Evolutionary conservation across 306 rosid genomes (phyloP), one percentile per base, ranked within the genome.

Genomic region (Senna siamea): DNA sequence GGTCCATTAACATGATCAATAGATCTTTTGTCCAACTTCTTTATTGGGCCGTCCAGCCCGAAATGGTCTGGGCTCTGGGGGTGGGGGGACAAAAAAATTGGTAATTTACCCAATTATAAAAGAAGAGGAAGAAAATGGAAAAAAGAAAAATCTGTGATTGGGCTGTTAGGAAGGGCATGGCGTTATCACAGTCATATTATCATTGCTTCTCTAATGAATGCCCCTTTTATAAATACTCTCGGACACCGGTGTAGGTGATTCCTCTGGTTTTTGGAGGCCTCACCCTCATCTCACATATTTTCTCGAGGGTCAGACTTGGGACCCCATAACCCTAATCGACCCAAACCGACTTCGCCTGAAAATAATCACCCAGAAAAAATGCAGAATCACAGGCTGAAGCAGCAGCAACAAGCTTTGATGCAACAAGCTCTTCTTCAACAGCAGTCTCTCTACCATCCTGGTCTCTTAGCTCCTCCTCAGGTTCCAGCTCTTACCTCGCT

Each of bases 311-410:
- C 59, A 51, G 50, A 40, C 54, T 79, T 70, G 77, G 65, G 65
- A 47, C 73, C 82, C 75, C 77, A 35, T 61, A 90, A 89, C 98
- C 97, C 97, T 89, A 94, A 85, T 81, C 80, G 44, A 70, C 43
- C 51, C 13, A 59, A 26, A 76, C 60, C 70, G 75, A 44, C 66
- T 81, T 85, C 64, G 70, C 75, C 65, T 78, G 81, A 48, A 50
- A 76, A 58, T 79, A 2, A 26, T 70, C 71, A 22, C 79, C 76
- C 23, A 64, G 74, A 81, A 76, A 82, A 78, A 91, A 94, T 94
- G 98, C 98, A 94, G 90, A 93, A 91, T 80, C 96, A 86, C 81
- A 88, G 98, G 87, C 78, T 94, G 79, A 94, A 92, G 92, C 98
- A 93, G 76, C 96, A 92, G 57, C 98, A 93, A 17, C 98, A 94